A percentile compares a stretch with the other conserved stretches of the same genome.
phyloP scores from a whole-genome alignment of 441 rosid species.

The Adansonia gregorii region DNA sequence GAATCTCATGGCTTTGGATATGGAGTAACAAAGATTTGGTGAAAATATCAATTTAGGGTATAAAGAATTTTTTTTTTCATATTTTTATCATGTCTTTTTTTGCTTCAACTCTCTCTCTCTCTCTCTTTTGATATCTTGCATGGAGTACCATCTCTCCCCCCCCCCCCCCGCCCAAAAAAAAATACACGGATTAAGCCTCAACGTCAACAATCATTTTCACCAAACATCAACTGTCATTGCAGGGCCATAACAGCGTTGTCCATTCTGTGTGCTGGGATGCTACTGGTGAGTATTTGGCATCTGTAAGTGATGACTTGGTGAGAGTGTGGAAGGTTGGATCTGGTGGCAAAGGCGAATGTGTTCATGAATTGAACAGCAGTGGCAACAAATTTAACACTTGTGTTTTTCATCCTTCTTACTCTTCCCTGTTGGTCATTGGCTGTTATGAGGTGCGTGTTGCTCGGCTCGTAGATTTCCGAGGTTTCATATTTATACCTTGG shows the following conservation, averaged over 20 bases:
- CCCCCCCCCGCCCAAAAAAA: not conserved
- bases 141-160: not conserved
- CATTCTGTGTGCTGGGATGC: conserved; percentile 69
- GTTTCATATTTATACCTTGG: no score
- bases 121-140: not conserved
- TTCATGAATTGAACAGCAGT: conserved; percentile 50
- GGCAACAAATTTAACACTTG: conserved; percentile 58
- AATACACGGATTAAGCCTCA: not conserved
- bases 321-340: conserved; percentile 64
- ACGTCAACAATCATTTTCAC: not conserved
- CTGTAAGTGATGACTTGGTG: conserved; percentile 69
- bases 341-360: conserved; percentile 49
- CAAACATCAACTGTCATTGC: conserved; percentile 18
- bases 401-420: conserved; percentile 59
- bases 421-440: conserved; percentile 55
- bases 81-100: not conserved
- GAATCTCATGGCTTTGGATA: not conserved
- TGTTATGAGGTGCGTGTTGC: conserved; percentile 59
- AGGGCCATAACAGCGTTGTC: conserved; percentile 63
- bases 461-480: not conserved
- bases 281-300: conserved; percentile 60
- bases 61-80: not conserved
- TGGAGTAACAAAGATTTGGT: not conserved
- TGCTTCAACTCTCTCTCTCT: not conserved
- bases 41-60: not conserved